A percentile compares a stretch with the other conserved stretches of the same genome.
phyloP scores from a whole-genome alignment of 495 filamentous ascomycete species.

The Aspergillus sclerotioniger region DNA sequence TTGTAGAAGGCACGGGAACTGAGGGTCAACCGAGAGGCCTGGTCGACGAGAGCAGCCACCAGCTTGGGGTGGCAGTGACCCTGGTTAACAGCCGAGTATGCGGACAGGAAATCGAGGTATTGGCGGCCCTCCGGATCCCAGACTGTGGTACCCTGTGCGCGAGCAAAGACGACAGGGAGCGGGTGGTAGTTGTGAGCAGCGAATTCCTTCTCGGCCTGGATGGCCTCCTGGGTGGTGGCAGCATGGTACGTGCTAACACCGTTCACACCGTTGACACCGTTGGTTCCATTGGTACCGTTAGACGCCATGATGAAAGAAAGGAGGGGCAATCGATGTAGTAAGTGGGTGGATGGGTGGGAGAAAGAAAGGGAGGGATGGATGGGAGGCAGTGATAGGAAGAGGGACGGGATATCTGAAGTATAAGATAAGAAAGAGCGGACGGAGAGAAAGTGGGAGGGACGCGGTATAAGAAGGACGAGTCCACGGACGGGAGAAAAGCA shows the following conservation, averaged over 20 bases:
- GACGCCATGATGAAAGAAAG: constrained; percentile 38
- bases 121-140: constrained; percentile 98
- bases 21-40: constrained; percentile 86
- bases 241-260: constrained; percentile 67
- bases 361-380: constrained; percentile 9
- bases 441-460: not conserved
- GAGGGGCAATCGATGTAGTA: not conserved
- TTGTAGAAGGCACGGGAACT: constrained; percentile 98
- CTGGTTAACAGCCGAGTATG: constrained; percentile 98
- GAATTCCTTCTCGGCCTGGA: constrained; percentile 74
- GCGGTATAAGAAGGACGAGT: not conserved
- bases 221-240: constrained; percentile 73
- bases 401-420: constrained; percentile 6
- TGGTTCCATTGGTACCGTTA: constrained; percentile 31
- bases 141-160: constrained; percentile 77
- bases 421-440: constrained; percentile 3
- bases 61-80: constrained; percentile 98
- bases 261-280: constrained; percentile 27
- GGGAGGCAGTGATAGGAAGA: not conserved
- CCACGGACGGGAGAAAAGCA: not conserved
- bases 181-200: constrained; percentile 99
- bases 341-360: not conserved
- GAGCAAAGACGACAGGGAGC: constrained; percentile 86
- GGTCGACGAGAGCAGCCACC: constrained; percentile 82
- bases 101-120: constrained; percentile 97